Evolutionary conservation across 257 asterid genomes (phyloP).

Genomic region (Solanum arcanum): DNA sequence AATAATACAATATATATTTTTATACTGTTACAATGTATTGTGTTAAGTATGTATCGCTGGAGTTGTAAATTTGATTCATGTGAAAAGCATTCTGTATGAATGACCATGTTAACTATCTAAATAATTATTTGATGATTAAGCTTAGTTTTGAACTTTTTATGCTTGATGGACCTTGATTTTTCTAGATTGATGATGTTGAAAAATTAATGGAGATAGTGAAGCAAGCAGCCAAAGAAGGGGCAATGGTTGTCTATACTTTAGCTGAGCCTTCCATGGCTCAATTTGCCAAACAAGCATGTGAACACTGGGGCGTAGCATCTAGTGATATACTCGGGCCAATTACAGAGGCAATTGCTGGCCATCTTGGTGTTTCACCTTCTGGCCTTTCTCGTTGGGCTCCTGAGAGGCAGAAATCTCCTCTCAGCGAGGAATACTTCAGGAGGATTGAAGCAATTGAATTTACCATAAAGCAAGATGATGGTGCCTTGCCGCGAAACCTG

Average conservation of each 20-base stretch:
- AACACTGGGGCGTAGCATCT: constrained; percentile 75
- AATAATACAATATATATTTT: neutral
- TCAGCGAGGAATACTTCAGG: constrained; percentile 65
- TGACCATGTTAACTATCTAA: neutral
- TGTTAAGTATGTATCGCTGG: neutral
- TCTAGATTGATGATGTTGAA: constrained; percentile 67
- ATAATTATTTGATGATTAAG: neutral
- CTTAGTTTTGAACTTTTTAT: neutral
- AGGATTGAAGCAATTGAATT: constrained; percentile 92
- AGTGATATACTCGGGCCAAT: constrained; percentile 74
- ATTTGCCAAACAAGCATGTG: constrained; percentile 74
- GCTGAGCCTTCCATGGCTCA: constrained; percentile 88
- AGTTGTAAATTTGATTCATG: neutral
- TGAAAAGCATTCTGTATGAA: neutral
- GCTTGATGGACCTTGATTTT: neutral
- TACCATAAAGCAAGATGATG: constrained; percentile 96
- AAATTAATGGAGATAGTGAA: constrained; percentile 60
- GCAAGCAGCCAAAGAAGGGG: constrained; percentile 91
- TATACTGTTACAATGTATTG: neutral
- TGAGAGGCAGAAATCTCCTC: constrained; percentile 47
- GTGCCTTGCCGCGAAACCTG: constrained; percentile 71
- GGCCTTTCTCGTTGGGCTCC: constrained; percentile 94
- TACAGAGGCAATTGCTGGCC: constrained; percentile 72
- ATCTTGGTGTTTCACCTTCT: constrained; percentile 82
- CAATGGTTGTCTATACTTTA: constrained; percentile 68